phyloP scores from a whole-genome alignment of 371 early-diverging fungal genomes.

The Encephalitozoon hellem region DNA sequence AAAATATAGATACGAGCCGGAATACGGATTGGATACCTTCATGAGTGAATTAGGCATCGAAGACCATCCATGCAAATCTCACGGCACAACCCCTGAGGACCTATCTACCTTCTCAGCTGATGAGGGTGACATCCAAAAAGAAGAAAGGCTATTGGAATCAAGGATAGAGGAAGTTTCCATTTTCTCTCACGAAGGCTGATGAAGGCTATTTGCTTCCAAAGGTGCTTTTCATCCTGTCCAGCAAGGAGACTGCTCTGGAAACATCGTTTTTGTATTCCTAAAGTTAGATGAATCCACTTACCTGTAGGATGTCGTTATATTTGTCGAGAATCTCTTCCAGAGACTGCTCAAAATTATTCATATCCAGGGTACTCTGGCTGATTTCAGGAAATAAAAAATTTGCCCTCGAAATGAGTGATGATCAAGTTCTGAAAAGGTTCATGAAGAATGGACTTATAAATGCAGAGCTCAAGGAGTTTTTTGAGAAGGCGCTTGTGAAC shows the following conservation, averaged over 20 bases:
- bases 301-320: neutral
- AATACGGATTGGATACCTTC: neutral
- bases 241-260: neutral
- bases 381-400: slow-evolving; percentile 22
- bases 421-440: slow-evolving; percentile 36
- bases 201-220: neutral
- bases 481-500: slow-evolving; percentile 64
- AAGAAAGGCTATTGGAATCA: neutral
- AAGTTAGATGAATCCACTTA: neutral
- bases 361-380: neutral
- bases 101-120: neutral
- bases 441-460: slow-evolving; percentile 54
- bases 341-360: neutral
- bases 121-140: neutral
- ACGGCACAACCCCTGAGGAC: neutral
- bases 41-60: neutral
- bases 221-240: neutral
- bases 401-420: slow-evolving; percentile 9
- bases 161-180: neutral
- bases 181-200: neutral
- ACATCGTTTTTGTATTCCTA: neutral
- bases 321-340: neutral
- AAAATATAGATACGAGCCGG: slow-evolving; percentile 24
- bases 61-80: neutral
- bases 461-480: slow-evolving; percentile 62